Conservation (phyloP, 1,139 yeast genomes). For the Yamadazyma diddensiae region DNA sequence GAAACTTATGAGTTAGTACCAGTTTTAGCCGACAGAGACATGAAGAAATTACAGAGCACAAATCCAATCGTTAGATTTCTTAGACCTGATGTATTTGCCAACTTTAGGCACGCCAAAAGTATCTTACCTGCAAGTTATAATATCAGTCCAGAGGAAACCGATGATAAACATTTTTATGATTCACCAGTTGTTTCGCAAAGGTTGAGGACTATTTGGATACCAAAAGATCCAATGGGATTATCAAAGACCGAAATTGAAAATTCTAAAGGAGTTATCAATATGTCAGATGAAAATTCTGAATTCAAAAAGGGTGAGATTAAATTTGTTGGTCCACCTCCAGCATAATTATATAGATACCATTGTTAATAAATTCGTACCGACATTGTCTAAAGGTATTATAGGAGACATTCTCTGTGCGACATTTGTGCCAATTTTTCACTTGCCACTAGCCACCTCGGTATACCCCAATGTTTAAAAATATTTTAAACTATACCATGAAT, state of each 20-base stretch:
- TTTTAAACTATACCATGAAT: no score
- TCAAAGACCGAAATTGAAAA: constrained; percentile 57
- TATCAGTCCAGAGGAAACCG: constrained; percentile 26
- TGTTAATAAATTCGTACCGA: background rate
- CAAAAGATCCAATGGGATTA: constrained; percentile 80
- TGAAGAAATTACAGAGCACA: constrained; percentile 25
- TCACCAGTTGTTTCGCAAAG: constrained; percentile 67
- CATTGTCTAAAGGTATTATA: no score
- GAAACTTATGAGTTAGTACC: constrained; percentile 32
- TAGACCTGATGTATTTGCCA: constrained; percentile 63
- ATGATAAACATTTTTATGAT: constrained; percentile 50
- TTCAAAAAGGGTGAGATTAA: constrained; percentile 57
- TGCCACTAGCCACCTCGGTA: no score
- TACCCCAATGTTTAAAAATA: no score
- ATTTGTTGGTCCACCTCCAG: constrained; percentile 62
- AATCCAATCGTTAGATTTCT: constrained; percentile 47
- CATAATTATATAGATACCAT: constrained; percentile 8
- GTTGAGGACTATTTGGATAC: constrained; percentile 83
- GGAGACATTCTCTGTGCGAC: no score
- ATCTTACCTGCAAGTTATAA: constrained; percentile 52
- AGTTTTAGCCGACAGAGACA: constrained; percentile 54
- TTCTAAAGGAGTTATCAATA: constrained; percentile 41
- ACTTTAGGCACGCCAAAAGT: constrained; percentile 52
- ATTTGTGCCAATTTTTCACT: no score
- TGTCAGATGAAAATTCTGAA: constrained; percentile 65